Conservation (phyloP, 192 early-diverging fungal species). For the Entrophospora sp. region DNA sequence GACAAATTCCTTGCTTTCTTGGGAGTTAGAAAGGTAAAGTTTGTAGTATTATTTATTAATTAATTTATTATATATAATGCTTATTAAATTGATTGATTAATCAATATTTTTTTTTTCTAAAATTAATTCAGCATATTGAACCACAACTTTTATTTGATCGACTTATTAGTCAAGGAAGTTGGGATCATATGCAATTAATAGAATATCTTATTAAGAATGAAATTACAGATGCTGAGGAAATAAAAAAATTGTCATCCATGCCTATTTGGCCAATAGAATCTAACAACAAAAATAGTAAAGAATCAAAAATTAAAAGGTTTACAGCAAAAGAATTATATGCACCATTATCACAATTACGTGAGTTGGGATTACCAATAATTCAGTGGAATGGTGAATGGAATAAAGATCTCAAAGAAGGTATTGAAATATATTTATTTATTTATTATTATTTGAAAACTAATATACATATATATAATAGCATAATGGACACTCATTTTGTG, state of each 20-base stretch:
- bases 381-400: constrained; percentile 54
- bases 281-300: neutral
- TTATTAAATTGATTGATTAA: neutral
- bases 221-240: constrained; percentile 48
- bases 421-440: no score
- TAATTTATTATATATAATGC: neutral
- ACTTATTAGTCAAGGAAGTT: constrained; percentile 58
- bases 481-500: no score
- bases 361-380: constrained; percentile 54
- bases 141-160: constrained; percentile 74
- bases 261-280: constrained; percentile 60
- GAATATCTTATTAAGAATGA: constrained; percentile 63
- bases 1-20: constrained; percentile 54
- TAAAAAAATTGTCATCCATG: constrained; percentile 51
- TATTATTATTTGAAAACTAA: no score
- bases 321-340: constrained; percentile 56
- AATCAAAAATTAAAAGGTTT: constrained; percentile 32
- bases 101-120: no score
- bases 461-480: no score
- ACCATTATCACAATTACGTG: constrained; percentile 47
- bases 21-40: constrained; percentile 62
- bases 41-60: no score
- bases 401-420: constrained; percentile 24
- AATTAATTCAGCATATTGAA: constrained; percentile 59
- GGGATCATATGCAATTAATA: constrained; percentile 72